Base-by-base conservation (phyloP, 1,284 basidiomycete species). In the Trametes versicolor region DNA sequence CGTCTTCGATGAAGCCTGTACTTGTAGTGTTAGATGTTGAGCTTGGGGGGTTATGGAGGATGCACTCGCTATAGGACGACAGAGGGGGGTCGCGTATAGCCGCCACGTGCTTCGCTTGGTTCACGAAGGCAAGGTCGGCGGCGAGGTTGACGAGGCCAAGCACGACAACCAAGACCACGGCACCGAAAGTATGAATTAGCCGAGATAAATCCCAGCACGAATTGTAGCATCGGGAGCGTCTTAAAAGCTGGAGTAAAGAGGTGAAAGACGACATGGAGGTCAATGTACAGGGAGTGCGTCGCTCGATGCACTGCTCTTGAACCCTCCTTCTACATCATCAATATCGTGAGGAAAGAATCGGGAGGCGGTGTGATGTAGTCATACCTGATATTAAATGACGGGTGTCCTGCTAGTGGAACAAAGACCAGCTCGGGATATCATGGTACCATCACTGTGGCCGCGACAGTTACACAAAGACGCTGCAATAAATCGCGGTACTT, bases 1-100 rank as follows among this genome's bases (percentile, higher is more conserved):
- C 58, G 36, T 60, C 58, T 41, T 25, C 58, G 0, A 53, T 12
- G 21, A 60, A 53, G 15, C 41, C 58, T 60, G 32, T 17, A 4
- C 6, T 13, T 32, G 37, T 9, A 34, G 10, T 7, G 34, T 32
- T 21, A 39, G 47, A n/a, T 7, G 34, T 32, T 21, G 27, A 13
- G 29, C 21, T 25, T 27, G 34, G 2, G 6, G 41, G 10, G 23
- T 25, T 48, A 32, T 4, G 1, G 36, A 15, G 7, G 1, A 34
- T 41, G 15, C 37, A 51, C 57, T 39, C 25, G 51, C 57, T 50
- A 36, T 58, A 58, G 7, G 6, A 13, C 5, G 21, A n/a, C 0
- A 51, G 27, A 39, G 57, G 57, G 13, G 48, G 47, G 8, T 17
- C 34, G 4, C 57, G 57, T 9, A 29, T 4, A 2, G 12, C 48